Evolutionary conservation across 1,139 yeast species (phyloP), one percentile per base, ranked within the genome.

Genomic region (Zygoascus sp.): DNA sequence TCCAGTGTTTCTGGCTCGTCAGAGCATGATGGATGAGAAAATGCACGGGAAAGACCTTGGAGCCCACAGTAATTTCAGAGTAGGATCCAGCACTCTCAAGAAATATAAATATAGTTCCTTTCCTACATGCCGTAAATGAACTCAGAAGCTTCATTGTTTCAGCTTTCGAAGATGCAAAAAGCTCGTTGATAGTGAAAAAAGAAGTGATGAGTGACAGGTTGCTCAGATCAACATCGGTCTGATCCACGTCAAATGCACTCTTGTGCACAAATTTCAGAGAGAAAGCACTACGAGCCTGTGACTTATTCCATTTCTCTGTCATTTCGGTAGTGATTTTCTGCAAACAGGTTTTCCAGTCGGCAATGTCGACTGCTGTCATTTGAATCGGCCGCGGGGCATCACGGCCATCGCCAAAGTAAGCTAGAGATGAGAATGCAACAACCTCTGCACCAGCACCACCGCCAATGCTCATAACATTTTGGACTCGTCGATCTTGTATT

Each of bases 371-470:
- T 2, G 85, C 68, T 38, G 75, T 70, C 11, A 86, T 62, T 32
- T 70, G 67, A 30, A 45, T 25, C n/a, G 40, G 32, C 15, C 16
- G 4, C 5, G 42, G 25, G 7, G 11, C 13, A 15, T 13, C 10
- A 16, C 13, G 20, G 4, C 36, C 34, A 16, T 23, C 11, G 34
- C 40, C 34, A 21, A 32, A 15, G 56, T 58, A 48, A 3, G 59
- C 81, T 0, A 83, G 71, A 15, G 89, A 75, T 0, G 79, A 80
- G 38, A 86, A 60, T 0, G 86, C 95, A 15, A 81, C 81, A 19
- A 87, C 66, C 60, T 88, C 96, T 1, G 90, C 86, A 2, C 90
- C 85, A 0, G 96, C 96, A 19, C 96, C 96, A 16, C 95, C 96
- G 11, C 96, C 96, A 38, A 88, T 73, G 42, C 22, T 32, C 28